A percentile compares a stretch with the other conserved stretches of the same genome.
These are phyloP conservation scores for Paragyromitra xinjiangensis DNA, from an alignment of 495 filamentous ascomycete genomes.

Conservation along the genomic window DNA sequence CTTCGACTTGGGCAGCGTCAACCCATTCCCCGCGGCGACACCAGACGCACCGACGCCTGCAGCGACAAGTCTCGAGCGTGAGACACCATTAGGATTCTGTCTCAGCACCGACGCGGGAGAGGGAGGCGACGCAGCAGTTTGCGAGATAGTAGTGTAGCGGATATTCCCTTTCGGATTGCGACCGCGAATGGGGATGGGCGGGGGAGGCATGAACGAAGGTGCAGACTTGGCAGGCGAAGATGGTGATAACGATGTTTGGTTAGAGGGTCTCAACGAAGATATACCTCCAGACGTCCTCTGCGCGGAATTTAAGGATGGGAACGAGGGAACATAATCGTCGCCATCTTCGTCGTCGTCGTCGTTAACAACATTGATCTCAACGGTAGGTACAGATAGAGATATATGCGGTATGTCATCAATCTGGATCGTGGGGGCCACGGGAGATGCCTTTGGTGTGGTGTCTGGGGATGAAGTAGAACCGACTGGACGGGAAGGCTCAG, in stretches of 20 bases:
- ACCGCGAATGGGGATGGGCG: slow-evolving; percentile 53
- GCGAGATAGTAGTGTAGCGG: slow-evolving; percentile 32
- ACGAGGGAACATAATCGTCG: slow-evolving; percentile 54
- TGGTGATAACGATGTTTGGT: neutral
- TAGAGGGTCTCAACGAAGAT: slow-evolving; percentile 34
- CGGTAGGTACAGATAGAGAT: slow-evolving; percentile 37
- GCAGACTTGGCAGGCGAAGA: slow-evolving; percentile 9
- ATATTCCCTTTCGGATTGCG: slow-evolving; percentile 51
- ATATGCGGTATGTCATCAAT: slow-evolving; percentile 48
- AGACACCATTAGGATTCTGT: slow-evolving; percentile 46
- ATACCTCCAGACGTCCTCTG: slow-evolving; percentile 57
- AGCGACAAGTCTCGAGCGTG: slow-evolving; percentile 38
- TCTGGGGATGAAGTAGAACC: slow-evolving; percentile 43
- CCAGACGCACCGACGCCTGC: slow-evolving; percentile 53
- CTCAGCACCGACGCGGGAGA: slow-evolving; percentile 37
- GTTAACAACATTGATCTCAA: slow-evolving; percentile 17
- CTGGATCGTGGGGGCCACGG: slow-evolving; percentile 35
- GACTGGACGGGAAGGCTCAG: slow-evolving; percentile 10
- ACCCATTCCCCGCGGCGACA: slow-evolving; percentile 52
- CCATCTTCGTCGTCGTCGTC: slow-evolving; percentile 46
- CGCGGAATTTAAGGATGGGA: slow-evolving; percentile 61
- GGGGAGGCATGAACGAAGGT: slow-evolving; percentile 48
- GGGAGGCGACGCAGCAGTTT: slow-evolving; percentile 21
- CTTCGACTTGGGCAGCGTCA: slow-evolving; percentile 45
- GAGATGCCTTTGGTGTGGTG: slow-evolving; percentile 51